Evolutionary conservation across 345 rosid species (phyloP).

Genomic region (Theobroma cacao): DNA sequence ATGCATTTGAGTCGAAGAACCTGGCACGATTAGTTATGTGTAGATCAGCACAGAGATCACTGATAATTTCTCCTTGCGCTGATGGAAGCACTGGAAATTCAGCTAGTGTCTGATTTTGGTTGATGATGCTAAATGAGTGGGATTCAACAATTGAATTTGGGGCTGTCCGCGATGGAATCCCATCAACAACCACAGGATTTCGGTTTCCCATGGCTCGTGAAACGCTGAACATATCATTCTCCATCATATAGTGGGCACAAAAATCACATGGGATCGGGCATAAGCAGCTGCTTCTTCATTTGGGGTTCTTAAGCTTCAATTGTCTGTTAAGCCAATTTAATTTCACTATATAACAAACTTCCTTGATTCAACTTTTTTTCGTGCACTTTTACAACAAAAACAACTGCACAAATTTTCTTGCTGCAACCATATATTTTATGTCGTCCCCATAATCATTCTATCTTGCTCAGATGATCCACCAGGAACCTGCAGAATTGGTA

Average conservation of each 20-base stretch:
- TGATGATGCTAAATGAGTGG: constrained; percentile 28
- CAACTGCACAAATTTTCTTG: background rate
- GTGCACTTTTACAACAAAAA: background rate
- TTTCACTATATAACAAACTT: background rate
- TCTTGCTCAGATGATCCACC: constrained; percentile 20
- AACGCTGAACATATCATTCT: constrained; percentile 44
- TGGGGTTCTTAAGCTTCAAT: background rate
- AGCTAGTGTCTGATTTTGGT: constrained; percentile 26
- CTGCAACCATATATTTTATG: background rate
- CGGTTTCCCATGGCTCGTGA: constrained; percentile 33
- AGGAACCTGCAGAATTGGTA: constrained; percentile 16
- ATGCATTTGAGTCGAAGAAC: constrained; percentile 21
- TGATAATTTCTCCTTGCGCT: constrained; percentile 34
- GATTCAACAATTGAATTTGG: constrained; percentile 27
- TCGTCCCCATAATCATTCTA: constrained; percentile 9
- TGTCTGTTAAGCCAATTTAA: background rate
- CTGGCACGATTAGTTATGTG: constrained; percentile 16
- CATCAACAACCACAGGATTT: constrained; percentile 32
- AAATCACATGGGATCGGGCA: constrained; percentile 6
- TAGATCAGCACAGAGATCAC: constrained; percentile 16
- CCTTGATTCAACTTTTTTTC: background rate
- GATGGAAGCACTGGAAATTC: constrained; percentile 28
- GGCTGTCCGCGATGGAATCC: constrained; percentile 20
- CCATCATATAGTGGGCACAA: constrained; percentile 26
- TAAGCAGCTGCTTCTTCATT: constrained; percentile 6